Evolutionary conservation across 495 filamentous ascomycete genomes (phyloP).

Genomic region (Hypoxylon cercidicola): DNA sequence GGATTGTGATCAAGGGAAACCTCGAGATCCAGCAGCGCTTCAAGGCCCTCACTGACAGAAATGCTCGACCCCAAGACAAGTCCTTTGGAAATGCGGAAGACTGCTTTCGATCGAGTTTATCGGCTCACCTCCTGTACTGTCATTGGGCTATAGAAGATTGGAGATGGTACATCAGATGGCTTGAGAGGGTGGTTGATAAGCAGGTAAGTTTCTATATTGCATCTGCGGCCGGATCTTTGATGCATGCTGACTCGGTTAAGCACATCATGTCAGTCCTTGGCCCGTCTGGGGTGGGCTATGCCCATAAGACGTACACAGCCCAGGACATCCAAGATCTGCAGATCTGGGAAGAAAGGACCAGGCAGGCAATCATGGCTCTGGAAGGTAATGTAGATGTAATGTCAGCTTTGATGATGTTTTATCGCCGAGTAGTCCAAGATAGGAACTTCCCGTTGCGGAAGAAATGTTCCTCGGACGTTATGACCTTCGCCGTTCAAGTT

Average conservation of each 20-base stretch:
- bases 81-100: slow-evolving; percentile 41
- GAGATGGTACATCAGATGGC: slow-evolving; percentile 53
- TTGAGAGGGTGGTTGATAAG: slow-evolving; percentile 50
- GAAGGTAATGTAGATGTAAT: slow-evolving; percentile 54
- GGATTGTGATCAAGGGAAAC: slow-evolving; percentile 52
- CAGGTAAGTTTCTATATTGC: slow-evolving; percentile 35
- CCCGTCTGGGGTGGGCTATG: slow-evolving; percentile 27
- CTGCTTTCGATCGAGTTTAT: slow-evolving; percentile 48
- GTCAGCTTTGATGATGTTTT: slow-evolving; percentile 48
- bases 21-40: slow-evolving; percentile 48
- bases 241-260: slow-evolving; percentile 16
- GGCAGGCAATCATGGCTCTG: slow-evolving; percentile 49
- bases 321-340: slow-evolving; percentile 50
- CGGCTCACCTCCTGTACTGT: slow-evolving; percentile 50
- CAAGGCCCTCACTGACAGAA: slow-evolving; percentile 46
- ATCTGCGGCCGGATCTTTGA: not conserved
- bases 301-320: slow-evolving; percentile 37
- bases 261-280: slow-evolving; percentile 38
- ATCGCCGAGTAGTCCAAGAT: slow-evolving; percentile 43
- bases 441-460: slow-evolving; percentile 45
- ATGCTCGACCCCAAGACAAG: slow-evolving; percentile 42
- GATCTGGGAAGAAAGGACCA: slow-evolving; percentile 49
- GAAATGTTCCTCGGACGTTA: slow-evolving; percentile 42
- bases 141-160: slow-evolving; percentile 57
- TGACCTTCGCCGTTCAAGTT: slow-evolving; percentile 47